Evolutionary conservation across 805 yeast genomes (phyloP), one percentile per base, ranked within the genome.

Genomic region (Yamadazyma endophytica): DNA sequence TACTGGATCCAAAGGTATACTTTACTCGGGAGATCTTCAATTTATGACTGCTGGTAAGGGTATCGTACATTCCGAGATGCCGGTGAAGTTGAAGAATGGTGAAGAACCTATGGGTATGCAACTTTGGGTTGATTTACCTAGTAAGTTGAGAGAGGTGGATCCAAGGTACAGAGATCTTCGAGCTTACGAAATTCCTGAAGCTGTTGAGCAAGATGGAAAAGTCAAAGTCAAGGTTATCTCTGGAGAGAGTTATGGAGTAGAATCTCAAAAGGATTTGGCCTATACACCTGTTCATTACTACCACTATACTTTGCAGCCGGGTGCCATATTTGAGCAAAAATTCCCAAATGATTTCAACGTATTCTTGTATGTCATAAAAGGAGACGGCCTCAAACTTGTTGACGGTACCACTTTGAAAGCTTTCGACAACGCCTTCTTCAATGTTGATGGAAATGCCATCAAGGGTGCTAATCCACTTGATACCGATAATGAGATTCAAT

Each of bases 21-120:
- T 88, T 32, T 68, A 73, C 39, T 76, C 86, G 6, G 96, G 95
- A 35, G 96, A 87, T 53, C 64, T 88, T 43, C 96, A 87, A 56
- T 86, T 87, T 56, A 87, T 87, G 96, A 87, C 95, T 17, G 95
- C 96, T 4, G 96, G 95, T 37, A 73, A 72, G 46, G 96, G 94
- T 30, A 76, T 86, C 21, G 83, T 83, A 33, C 96, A 86, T 54
- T 73, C 87, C 2, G 96, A 87, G 52, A 86, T 86, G 76, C 95
- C 95, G 6, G 79, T 79, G 21, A 63, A 68, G 22, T 64, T 63
- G 13, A 64, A 71, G 22, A 70, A 69, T 24, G 75, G 79, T 1
- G 58, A 72, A 13, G 28, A 14, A 8, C 59, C 62, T 13, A 58
- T 60, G 18, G 95, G 95, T 38, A 62, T 86, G 65, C 96, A 87